Evolutionary conservation across 345 rosid species (phyloP).

Genomic region (Populus ilicifolia): DNA sequence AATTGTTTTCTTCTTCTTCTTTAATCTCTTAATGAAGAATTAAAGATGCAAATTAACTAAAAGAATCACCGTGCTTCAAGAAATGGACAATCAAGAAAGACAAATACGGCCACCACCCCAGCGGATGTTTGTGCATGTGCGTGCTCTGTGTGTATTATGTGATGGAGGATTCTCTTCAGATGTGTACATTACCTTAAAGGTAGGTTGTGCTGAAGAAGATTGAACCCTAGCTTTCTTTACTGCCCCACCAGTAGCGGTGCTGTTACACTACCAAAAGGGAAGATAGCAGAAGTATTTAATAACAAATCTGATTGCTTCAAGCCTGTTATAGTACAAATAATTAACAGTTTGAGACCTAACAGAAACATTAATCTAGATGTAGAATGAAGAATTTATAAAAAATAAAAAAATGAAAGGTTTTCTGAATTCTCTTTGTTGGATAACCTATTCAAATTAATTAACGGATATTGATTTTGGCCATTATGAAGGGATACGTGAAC

Average conservation of each 20-base stretch:
- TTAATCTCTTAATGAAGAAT: background rate
- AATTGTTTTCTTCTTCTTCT: background rate
- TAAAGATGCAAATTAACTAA: background rate
- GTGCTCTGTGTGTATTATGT: background rate
- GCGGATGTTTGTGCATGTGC: conserved; percentile 21
- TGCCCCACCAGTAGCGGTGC: conserved; percentile 70
- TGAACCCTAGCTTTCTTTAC: conserved; percentile 88
- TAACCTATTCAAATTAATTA: too few relatives aligned
- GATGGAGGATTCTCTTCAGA: background rate
- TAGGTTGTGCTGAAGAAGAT: conserved; percentile 21
- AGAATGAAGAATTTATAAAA: background rate
- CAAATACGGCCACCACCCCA: conserved; percentile 9
- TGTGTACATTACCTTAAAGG: conserved; percentile 24
- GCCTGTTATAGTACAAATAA: background rate
- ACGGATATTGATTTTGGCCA: too few relatives aligned
- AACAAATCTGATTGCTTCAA: background rate
- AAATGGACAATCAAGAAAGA: conserved; percentile 26
- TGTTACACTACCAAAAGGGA: conserved; percentile 52
- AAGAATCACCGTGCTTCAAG: conserved; percentile 12
- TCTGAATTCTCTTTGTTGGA: background rate
- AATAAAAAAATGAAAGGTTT: background rate
- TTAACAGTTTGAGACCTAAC: background rate
- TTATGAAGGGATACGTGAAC: too few relatives aligned
- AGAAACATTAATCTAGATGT: too few relatives aligned
- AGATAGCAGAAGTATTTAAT: background rate